Percentiles rank a stretch among this genome's conserved stretches.
These are phyloP conservation scores for Purpureocillium lavendulum DNA, from an alignment of 2,329 filamentous ascomycete species.

Conservation along the genomic window DNA sequence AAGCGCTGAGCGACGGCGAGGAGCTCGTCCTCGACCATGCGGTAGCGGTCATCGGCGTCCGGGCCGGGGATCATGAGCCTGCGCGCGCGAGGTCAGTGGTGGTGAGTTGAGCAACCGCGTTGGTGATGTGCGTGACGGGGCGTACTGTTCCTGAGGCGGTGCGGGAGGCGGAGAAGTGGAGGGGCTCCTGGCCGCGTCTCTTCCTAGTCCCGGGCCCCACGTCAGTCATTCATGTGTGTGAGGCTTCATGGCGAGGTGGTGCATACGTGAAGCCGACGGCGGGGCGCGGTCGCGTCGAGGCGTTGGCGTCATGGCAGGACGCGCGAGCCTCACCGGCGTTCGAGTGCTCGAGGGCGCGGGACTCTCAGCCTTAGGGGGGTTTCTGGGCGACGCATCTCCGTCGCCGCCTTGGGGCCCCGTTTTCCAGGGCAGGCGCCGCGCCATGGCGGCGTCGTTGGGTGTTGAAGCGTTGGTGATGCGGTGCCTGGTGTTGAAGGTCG, in stretches of 20 bases:
- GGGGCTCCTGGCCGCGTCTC: slow-evolving; percentile 22
- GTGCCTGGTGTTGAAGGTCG: background rate
- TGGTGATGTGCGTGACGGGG: too few species aligned
- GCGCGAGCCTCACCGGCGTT: too few species aligned
- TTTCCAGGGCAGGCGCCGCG: slow-evolving; percentile 45
- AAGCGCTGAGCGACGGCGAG: slow-evolving; percentile 58
- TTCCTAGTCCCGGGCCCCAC: too few species aligned
- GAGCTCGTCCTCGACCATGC: slow-evolving; percentile 82
- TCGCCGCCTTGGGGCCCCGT: slow-evolving; percentile 7
- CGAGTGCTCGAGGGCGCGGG: background rate
- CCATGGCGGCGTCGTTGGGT: slow-evolving; percentile 25
- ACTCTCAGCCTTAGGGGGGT: background rate
- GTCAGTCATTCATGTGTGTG: slow-evolving; percentile 1
- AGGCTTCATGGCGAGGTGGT: background rate
- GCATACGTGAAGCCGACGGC: background rate
- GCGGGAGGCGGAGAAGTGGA: slow-evolving; percentile 46
- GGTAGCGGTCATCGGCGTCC: slow-evolving; percentile 62
- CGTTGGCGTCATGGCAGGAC: slow-evolving; percentile 3
- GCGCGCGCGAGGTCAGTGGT: background rate
- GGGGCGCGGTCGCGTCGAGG: background rate
- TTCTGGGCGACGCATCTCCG: slow-evolving; percentile 6
- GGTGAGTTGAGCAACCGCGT: background rate
- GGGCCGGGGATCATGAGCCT: slow-evolving; percentile 58
- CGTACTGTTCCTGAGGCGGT: slow-evolving; percentile 36
- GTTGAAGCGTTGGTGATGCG: background rate